These are phyloP conservation scores for Aspergillus phoenicis DNA, from an alignment of 2,329 filamentous ascomycete genomes.

Conservation along the genomic window DNA sequence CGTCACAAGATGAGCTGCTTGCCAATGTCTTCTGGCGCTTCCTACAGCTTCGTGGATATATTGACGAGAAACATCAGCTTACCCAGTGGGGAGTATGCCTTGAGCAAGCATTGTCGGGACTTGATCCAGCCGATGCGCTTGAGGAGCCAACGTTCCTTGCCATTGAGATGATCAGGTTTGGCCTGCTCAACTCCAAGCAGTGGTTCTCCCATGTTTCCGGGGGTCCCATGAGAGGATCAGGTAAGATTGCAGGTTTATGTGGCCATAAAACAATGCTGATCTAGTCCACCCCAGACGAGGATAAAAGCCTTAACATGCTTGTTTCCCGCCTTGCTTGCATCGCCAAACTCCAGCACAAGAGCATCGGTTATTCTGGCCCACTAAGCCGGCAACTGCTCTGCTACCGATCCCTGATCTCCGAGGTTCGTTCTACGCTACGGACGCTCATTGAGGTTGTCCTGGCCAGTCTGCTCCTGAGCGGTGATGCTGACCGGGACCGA, in stretches of 20 bases:
- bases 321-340: conserved; percentile 85
- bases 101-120: conserved; percentile 65
- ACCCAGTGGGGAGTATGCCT: conserved; percentile 84
- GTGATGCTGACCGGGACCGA: conserved; percentile 72
- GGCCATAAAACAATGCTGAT: conserved; percentile 10
- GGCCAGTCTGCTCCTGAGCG: conserved; percentile 77
- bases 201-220: conserved; percentile 62
- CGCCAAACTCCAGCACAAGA: conserved; percentile 76
- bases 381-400: conserved; percentile 85
- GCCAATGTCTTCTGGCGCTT: conserved; percentile 85
- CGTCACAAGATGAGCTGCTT: conserved; percentile 70
- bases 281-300: conserved; percentile 60
- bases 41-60: conserved; percentile 83
- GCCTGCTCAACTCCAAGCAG: conserved; percentile 72
- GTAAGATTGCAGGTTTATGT: conserved; percentile 29
- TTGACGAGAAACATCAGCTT: conserved; percentile 75
- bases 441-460: conserved; percentile 83
- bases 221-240: conserved; percentile 60
- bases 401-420: conserved; percentile 80
- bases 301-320: conserved; percentile 76
- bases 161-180: conserved; percentile 80
- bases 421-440: conserved; percentile 76
- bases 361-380: conserved; percentile 90
- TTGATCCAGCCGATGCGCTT: conserved; percentile 61
- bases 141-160: conserved; percentile 81